A percentile compares a stretch with the other conserved stretches of the same genome.
Evolutionary conservation across 2,329 filamentous ascomycete genomes (phyloP).

Genomic region (Graphiopsis chlorocephala): DNA sequence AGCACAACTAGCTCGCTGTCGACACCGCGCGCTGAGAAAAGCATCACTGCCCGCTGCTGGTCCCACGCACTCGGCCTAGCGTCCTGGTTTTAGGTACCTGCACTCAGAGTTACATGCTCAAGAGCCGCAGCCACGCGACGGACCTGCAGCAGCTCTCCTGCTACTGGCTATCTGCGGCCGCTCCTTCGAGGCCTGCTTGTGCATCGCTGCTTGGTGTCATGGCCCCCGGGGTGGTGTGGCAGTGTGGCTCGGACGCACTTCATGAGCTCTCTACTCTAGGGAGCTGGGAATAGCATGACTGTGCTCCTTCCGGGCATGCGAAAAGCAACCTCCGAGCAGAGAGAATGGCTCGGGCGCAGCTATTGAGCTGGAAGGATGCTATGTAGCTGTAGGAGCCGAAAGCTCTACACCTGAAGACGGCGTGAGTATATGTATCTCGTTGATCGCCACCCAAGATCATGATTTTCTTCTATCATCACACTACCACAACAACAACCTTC

Average conservation of each 20-base stretch:
- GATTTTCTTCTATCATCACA: constrained; percentile 16
- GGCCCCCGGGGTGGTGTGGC: constrained; percentile 8
- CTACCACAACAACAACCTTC: constrained; percentile 16
- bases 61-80: constrained; percentile 3
- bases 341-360: neutral
- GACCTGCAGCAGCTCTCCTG: constrained; percentile 6
- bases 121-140: constrained; percentile 13
- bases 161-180: constrained; percentile 11
- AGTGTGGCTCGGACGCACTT: constrained; percentile 11
- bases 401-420: neutral
- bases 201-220: constrained; percentile 1
- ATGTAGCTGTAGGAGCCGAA: constrained; percentile 9
- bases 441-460: constrained; percentile 14
- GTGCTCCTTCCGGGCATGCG: constrained; percentile 10
- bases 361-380: constrained; percentile 8
- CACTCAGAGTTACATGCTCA: neutral
- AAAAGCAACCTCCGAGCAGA: neutral
- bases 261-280: neutral
- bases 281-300: constrained; percentile 16
- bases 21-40: constrained; percentile 14
- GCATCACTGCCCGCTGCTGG: constrained; percentile 1
- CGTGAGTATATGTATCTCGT: constrained; percentile 6
- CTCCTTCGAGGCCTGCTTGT: constrained; percentile 13
- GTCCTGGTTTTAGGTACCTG: constrained; percentile 12
- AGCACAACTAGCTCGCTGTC: neutral